Conservation (phyloP, 176 grass and related monocot genomes). For the Miscanthus lutarioriparius region DNA sequence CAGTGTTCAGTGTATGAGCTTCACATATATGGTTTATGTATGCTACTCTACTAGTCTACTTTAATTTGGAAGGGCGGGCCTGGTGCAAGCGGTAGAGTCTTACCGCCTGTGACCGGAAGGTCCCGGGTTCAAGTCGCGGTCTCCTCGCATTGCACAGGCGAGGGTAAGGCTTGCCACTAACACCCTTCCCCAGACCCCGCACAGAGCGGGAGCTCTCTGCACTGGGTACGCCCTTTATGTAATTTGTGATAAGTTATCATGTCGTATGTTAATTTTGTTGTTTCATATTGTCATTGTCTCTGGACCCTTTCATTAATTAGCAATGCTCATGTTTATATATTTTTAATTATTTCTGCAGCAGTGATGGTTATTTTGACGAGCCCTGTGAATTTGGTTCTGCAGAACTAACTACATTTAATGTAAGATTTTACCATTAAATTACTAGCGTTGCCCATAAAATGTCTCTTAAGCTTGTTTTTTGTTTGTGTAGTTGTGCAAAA, state of each 20-base stretch:
- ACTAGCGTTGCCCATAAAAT: background rate
- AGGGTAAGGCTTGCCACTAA: too few relatives aligned
- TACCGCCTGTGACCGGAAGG: too few relatives aligned
- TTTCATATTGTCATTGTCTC: background rate
- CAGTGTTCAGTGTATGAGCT: background rate
- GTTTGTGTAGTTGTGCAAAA: constrained; percentile 39
- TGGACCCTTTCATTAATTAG: constrained; percentile 13
- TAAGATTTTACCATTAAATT: constrained; percentile 58
- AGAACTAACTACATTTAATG: constrained; percentile 55
- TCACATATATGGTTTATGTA: background rate
- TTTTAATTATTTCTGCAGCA: constrained; percentile 35
- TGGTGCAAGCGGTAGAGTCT: too few relatives aligned
- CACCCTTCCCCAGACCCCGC: too few relatives aligned
- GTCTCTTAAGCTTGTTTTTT: constrained; percentile 48
- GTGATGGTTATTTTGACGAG: constrained; percentile 39
- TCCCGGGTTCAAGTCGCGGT: too few relatives aligned
- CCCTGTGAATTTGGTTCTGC: constrained; percentile 52
- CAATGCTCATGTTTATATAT: constrained; percentile 29
- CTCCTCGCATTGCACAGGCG: too few relatives aligned
- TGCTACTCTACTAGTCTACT: background rate
- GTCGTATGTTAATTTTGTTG: constrained; percentile 12
- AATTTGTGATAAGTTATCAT: constrained; percentile 6
- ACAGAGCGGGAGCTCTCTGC: too few relatives aligned
- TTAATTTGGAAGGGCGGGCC: background rate
- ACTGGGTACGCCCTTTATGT: background rate